A percentile compares a stretch with the other conserved stretches of the same genome.
phyloP scores from a whole-genome alignment of 2,329 filamentous ascomycete species.

The Aspergillus ochraceoroseus region DNA sequence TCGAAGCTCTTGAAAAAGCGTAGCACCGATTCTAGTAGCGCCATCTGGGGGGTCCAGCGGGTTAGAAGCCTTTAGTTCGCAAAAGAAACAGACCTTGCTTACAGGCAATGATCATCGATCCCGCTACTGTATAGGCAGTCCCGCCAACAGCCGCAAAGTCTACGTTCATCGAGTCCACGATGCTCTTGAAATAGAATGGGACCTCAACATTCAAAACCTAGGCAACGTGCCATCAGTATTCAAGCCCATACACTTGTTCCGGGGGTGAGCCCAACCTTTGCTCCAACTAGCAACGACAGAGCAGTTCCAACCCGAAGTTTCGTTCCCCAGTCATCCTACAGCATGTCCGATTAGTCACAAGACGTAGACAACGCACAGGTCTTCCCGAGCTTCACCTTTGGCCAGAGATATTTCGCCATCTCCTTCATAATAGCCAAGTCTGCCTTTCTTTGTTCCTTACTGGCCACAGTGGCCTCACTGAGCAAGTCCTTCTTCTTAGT shows the following conservation, averaged over 20 bases:
- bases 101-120: constrained; percentile 87
- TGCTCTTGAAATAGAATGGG: constrained; percentile 97
- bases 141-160: constrained; percentile 83
- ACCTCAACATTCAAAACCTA: constrained; percentile 89
- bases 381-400: constrained; percentile 53
- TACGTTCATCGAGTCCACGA: constrained; percentile 96
- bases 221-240: constrained; percentile 18
- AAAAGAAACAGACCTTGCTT: constrained; percentile 29
- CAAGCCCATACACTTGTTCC: not conserved
- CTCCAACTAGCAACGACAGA: constrained; percentile 76
- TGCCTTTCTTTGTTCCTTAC: constrained; percentile 86
- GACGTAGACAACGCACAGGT: not conserved
- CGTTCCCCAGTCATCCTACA: constrained; percentile 66
- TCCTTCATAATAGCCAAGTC: constrained; percentile 99
- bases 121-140: constrained; percentile 81
- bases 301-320: constrained; percentile 80
- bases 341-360: constrained; percentile 18
- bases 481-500: constrained; percentile 59
- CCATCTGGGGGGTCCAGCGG: constrained; percentile 57
- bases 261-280: constrained; percentile 59
- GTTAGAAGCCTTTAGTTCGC: constrained; percentile 12
- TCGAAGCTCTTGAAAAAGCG: constrained; percentile 84
- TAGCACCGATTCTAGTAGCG: constrained; percentile 78
- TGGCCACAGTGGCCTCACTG: constrained; percentile 59
- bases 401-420: constrained; percentile 95